Evolutionary conservation across 371 early-diverging fungal genomes (phyloP), one percentile per base, ranked within the genome.

Genomic region (Actinomucor elegans): DNA sequence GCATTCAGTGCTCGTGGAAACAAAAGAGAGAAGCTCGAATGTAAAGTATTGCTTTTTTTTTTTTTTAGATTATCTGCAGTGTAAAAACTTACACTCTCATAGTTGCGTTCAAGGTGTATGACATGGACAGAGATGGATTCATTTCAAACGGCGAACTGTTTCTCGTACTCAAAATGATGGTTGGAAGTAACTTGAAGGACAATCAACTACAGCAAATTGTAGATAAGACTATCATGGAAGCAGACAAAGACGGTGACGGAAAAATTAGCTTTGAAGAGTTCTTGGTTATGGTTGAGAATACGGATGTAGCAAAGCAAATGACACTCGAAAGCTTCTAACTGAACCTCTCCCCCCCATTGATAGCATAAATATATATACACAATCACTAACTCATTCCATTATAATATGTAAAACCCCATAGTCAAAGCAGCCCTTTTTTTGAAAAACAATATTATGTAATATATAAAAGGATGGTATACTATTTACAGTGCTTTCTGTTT

Each of bases 21-120:
- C 64, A 89, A 91, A 76, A 79, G 86, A 48, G 95, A 95, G 54
- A 97, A 98, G 69, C 79, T 97, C 51, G 83, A 84, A 53, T 98
- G 94, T 94, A n/a, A 48, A 28, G 15, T 21, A 14, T 43, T 43
- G 20, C n/a, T 18, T 27, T 5, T 31, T 46, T 20, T 18, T 44
- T 23, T 32, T 31, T 7, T n/a, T 31, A 17, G n/a, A n/a, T n/a
- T n/a, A n/a, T n/a, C n/a, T n/a, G n/a, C n/a, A n/a, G n/a, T n/a
- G n/a, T n/a, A n/a, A n/a, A n/a, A n/a, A n/a, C n/a, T n/a, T n/a
- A n/a, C n/a, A n/a, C n/a, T n/a, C n/a, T 48, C 31, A 29, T 67
- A 94, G 92, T 97, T 75, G 96, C 97, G 1, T 99, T 99, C 81
- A 94, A 92, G 61, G 93, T 99, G n/a, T 99, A 98, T 71, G 99